phyloP scores from a whole-genome alignment of 495 filamentous ascomycete genomes.

The Emericellopsis terricola region DNA sequence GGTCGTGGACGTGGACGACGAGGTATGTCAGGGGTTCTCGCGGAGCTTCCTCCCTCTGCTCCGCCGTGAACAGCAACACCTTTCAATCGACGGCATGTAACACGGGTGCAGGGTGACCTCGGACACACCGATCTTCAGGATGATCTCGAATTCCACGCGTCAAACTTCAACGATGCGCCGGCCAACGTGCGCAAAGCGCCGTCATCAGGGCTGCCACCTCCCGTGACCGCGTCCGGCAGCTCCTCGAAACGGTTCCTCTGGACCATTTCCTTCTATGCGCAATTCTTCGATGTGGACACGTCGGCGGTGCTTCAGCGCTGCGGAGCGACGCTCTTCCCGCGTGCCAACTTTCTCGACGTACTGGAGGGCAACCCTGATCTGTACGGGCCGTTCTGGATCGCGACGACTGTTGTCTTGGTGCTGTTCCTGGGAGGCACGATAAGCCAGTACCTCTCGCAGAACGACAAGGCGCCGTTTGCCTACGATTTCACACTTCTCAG shows the following conservation, averaged over 20 bases:
- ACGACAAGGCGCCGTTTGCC: conserved; percentile 27
- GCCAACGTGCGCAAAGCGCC: conserved; percentile 29
- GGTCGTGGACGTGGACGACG: conserved; percentile 89
- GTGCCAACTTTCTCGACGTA: conserved; percentile 87
- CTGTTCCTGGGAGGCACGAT: conserved; percentile 91
- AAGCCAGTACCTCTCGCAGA: conserved; percentile 56
- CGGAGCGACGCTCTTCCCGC: conserved; percentile 66
- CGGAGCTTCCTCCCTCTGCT: too few relatives aligned
- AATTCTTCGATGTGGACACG: conserved; percentile 96
- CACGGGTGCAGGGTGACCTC: conserved; percentile 59
- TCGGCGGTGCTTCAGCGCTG: conserved; percentile 70
- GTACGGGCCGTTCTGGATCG: conserved; percentile 94
- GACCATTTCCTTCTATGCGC: conserved; percentile 84
- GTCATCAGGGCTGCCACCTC: conserved; percentile 40
- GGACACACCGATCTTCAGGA: conserved; percentile 96
- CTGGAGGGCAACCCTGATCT: conserved; percentile 94
- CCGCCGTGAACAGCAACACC: too few relatives aligned
- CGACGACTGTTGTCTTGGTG: conserved; percentile 90
- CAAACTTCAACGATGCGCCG: conserved; percentile 37
- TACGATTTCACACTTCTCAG: conserved; percentile 81
- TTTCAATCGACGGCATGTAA: too few relatives aligned
- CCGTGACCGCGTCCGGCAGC: conserved; percentile 30
- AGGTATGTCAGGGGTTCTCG: conserved; percentile 39
- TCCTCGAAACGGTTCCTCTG: conserved; percentile 74
- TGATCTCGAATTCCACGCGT: conserved; percentile 97